Percentiles rank a stretch among this genome's conserved stretches.
Evolutionary conservation across 2,329 filamentous ascomycete genomes (phyloP).

Genomic region (Fusarium annulatum): DNA sequence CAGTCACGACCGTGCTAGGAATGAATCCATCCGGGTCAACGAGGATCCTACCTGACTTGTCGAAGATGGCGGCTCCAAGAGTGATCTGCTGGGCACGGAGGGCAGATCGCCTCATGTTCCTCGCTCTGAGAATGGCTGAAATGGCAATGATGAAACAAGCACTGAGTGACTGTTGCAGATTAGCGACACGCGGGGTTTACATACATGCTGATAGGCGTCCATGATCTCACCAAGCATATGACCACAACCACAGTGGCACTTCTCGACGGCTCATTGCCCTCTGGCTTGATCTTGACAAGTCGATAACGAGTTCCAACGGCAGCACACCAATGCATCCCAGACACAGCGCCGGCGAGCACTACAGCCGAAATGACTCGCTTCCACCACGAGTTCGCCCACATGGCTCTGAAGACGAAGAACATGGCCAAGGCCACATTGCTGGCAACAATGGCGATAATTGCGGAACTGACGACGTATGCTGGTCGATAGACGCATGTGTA

Average conservation of each 20-base stretch:
- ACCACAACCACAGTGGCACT: slow-evolving; percentile 79
- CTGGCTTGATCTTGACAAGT: slow-evolving; percentile 56
- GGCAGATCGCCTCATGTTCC: slow-evolving; percentile 63
- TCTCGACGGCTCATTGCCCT: slow-evolving; percentile 59
- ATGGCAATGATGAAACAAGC: slow-evolving; percentile 69
- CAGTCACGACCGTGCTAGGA: slow-evolving; percentile 81
- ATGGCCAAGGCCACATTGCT: slow-evolving; percentile 76
- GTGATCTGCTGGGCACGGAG: slow-evolving; percentile 71
- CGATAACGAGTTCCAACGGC: slow-evolving; percentile 76
- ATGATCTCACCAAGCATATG: slow-evolving; percentile 69
- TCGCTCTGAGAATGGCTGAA: slow-evolving; percentile 66
- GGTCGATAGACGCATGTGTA: slow-evolving; percentile 73
- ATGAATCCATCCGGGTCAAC: slow-evolving; percentile 76
- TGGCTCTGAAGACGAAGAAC: slow-evolving; percentile 80
- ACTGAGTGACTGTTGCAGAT: slow-evolving; percentile 62
- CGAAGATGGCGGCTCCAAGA: slow-evolving; percentile 72
- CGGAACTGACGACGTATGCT: slow-evolving; percentile 73
- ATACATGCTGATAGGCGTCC: neutral
- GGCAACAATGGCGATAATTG: slow-evolving; percentile 77
- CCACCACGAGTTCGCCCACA: slow-evolving; percentile 84
- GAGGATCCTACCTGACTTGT: slow-evolving; percentile 72
- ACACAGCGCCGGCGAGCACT: slow-evolving; percentile 78
- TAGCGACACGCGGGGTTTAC: neutral
- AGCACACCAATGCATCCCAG: slow-evolving; percentile 89
- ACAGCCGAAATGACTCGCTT: slow-evolving; percentile 74